Percentiles rank a stretch among this genome's conserved stretches.
Conservation (phyloP, 2,329 filamentous ascomycete genomes). For the Claviceps quebecensis region DNA sequence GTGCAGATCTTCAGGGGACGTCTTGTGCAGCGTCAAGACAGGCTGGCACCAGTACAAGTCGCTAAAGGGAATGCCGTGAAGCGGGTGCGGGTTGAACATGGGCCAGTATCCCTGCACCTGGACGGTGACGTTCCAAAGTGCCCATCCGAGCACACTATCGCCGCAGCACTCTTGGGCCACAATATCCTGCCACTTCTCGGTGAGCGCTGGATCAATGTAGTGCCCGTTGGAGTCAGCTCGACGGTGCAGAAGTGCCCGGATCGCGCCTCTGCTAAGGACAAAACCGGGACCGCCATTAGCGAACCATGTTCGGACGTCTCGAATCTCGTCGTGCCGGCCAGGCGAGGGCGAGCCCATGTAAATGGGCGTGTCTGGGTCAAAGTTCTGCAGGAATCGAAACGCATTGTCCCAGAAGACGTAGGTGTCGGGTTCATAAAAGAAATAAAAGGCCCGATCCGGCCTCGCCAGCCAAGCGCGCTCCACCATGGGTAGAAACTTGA, state of each 20-base stretch:
- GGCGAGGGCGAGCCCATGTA: slow-evolving; percentile 38
- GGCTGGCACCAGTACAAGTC: slow-evolving; percentile 41
- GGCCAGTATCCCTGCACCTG: slow-evolving; percentile 32
- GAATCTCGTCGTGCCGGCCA: slow-evolving; percentile 20
- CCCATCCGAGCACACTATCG: slow-evolving; percentile 35
- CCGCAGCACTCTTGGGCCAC: slow-evolving; percentile 35
- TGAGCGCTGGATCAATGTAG: slow-evolving; percentile 27
- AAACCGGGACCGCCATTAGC: slow-evolving; percentile 47
- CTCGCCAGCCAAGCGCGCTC: slow-evolving; percentile 33
- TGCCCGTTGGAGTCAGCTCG: slow-evolving; percentile 19
- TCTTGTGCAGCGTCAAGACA: slow-evolving; percentile 41
- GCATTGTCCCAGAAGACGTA: slow-evolving; percentile 27
- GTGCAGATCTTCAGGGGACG: slow-evolving; percentile 37
- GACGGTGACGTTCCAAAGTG: slow-evolving; percentile 29
- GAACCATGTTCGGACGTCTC: slow-evolving; percentile 28
- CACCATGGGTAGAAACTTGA: slow-evolving; percentile 43
- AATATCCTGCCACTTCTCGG: slow-evolving; percentile 31
- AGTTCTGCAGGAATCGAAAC: slow-evolving; percentile 34
- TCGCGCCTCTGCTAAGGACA: slow-evolving; percentile 35
- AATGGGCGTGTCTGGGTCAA: slow-evolving; percentile 29
- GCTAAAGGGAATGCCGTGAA: slow-evolving; percentile 34
- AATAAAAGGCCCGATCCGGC: slow-evolving; percentile 37
- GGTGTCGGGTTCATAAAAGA: slow-evolving; percentile 43
- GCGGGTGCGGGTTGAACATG: slow-evolving; percentile 44
- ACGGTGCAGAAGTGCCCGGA: slow-evolving; percentile 28